Evolutionary conservation across 352 stramenopile species (phyloP).

Genomic region (Phytophthora idaei): DNA sequence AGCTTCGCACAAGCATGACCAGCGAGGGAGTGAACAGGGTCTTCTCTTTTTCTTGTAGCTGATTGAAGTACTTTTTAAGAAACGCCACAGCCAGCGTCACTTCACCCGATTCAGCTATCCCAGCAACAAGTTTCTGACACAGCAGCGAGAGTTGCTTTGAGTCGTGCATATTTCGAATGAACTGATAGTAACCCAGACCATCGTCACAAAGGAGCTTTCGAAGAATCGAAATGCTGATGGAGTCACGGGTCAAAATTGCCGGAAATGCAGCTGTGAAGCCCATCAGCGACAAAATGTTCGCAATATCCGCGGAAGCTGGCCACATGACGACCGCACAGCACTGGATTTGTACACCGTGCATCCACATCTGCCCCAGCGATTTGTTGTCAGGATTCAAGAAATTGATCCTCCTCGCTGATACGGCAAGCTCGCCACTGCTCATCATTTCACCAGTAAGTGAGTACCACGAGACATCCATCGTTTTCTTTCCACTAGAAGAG

Average conservation of each 20-base stretch:
- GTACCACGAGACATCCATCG: slow-evolving; percentile 9
- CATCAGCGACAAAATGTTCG: slow-evolving; percentile 4
- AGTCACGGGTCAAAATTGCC: neutral
- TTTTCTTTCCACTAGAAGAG: neutral
- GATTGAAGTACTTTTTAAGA: slow-evolving; percentile 20
- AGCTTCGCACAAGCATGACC: slow-evolving; percentile 3
- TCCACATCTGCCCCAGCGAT: slow-evolving; percentile 6
- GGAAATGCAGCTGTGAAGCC: slow-evolving; percentile 3
- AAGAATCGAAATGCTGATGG: slow-evolving; percentile 1
- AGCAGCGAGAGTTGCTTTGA: neutral
- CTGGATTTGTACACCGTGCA: neutral
- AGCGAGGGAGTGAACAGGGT: slow-evolving; percentile 6
- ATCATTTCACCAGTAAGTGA: slow-evolving; percentile 4
- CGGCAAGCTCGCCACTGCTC: neutral
- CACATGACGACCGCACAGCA: slow-evolving; percentile 12
- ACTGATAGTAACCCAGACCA: slow-evolving; percentile 8
- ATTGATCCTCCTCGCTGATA: neutral
- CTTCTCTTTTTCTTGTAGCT: slow-evolving; percentile 11
- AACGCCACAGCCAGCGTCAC: slow-evolving; percentile 7
- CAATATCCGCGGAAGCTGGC: slow-evolving; percentile 5
- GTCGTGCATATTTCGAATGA: neutral
- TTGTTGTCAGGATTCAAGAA: slow-evolving; percentile 16
- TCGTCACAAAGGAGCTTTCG: slow-evolving; percentile 4
- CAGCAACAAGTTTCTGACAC: slow-evolving; percentile 9
- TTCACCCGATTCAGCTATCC: slow-evolving; percentile 3